Percentiles rank a stretch among this genome's conserved stretches.
Conservation (phyloP, 2,329 filamentous ascomycete genomes). For the Cytospora schulzeri region DNA sequence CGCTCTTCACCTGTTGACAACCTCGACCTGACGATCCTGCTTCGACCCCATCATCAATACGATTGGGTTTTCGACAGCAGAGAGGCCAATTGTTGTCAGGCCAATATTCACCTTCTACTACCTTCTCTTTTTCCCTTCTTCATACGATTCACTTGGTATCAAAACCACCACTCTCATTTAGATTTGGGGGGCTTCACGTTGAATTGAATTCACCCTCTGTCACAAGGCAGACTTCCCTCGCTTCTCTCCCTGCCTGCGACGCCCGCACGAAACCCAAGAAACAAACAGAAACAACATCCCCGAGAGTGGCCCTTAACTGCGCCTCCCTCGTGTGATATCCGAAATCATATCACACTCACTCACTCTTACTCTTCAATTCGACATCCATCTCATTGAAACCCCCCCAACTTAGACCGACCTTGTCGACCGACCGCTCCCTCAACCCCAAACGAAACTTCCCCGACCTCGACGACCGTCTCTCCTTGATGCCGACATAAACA, state of each 20-base stretch:
- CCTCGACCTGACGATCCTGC: constrained; percentile 19
- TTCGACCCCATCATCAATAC: constrained; percentile 15
- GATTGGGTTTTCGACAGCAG: constrained; percentile 13
- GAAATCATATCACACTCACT: not conserved
- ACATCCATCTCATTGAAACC: constrained; percentile 11
- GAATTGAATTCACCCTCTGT: constrained; percentile 28
- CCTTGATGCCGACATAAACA: constrained; percentile 25
- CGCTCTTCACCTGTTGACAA: constrained; percentile 21
- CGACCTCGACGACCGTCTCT: constrained; percentile 13
- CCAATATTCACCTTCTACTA: constrained; percentile 7
- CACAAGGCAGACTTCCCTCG: constrained; percentile 20
- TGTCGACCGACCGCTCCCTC: constrained; percentile 2
- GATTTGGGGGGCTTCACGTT: constrained; percentile 15
- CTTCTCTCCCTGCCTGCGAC: constrained; percentile 20
- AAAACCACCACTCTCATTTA: constrained; percentile 25
- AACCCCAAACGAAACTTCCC: not conserved
- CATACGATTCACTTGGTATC: constrained; percentile 16
- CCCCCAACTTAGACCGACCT: constrained; percentile 11
- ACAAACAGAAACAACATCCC: not conserved
- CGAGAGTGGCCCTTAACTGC: constrained; percentile 10
- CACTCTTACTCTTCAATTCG: constrained; percentile 4
- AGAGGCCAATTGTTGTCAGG: constrained; percentile 21
- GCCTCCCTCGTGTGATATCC: constrained; percentile 18
- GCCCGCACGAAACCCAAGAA: constrained; percentile 13
- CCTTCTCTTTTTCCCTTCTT: constrained; percentile 9